Percentiles rank a stretch among this genome's conserved stretches.
Evolutionary conservation across 306 rosid species (phyloP).

Genomic region (Clitoria ternatea): DNA sequence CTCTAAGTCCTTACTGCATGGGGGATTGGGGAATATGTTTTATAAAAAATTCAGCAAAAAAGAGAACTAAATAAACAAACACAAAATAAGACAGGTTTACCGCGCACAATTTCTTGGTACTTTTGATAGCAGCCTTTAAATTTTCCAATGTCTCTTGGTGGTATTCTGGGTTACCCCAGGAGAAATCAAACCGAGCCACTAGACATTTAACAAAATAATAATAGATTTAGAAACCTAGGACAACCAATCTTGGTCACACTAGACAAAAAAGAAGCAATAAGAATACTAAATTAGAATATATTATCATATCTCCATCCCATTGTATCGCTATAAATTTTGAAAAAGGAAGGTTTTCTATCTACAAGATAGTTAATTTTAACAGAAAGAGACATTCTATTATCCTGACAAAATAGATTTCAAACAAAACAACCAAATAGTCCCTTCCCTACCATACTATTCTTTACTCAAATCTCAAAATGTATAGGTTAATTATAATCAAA

Average conservation of each 20-base stretch:
- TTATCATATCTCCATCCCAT: not conserved
- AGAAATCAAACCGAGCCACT: slow-evolving; percentile 79
- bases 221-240: not conserved
- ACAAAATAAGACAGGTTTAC: slow-evolving; percentile 31
- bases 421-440: not conserved
- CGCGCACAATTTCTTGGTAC: slow-evolving; percentile 61
- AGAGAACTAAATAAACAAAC: not conserved
- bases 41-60: not conserved
- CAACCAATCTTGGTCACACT: not conserved
- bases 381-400: not conserved
- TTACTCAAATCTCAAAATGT: not conserved
- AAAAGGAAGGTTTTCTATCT: not conserved
- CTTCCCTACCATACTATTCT: not conserved
- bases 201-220: slow-evolving; percentile 15
- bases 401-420: not conserved
- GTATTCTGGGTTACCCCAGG: slow-evolving; percentile 65
- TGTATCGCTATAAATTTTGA: not conserved
- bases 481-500: not conserved
- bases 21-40: no score
- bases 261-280: not conserved
- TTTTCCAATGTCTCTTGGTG: slow-evolving; percentile 77
- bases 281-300: not conserved
- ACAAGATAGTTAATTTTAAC: not conserved
- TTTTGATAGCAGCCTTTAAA: slow-evolving; percentile 50
- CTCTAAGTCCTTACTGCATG: no score